These are phyloP conservation scores for Ceratobasidium sp. DNA, from an alignment of 1,284 basidiomycete genomes.

Conservation along the genomic window DNA sequence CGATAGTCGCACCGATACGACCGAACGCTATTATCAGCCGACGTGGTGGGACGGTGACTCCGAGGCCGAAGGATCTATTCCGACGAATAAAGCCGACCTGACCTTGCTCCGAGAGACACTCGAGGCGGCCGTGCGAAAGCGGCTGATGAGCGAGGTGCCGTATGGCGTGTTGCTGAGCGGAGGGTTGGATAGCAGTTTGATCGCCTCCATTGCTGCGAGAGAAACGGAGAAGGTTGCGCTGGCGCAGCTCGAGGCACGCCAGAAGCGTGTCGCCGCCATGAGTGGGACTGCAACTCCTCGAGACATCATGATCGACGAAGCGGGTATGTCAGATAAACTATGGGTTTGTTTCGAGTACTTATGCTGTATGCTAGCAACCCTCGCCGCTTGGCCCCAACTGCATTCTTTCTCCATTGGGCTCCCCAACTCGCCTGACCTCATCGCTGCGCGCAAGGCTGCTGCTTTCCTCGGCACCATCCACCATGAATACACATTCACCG, in stretches of 20 bases:
- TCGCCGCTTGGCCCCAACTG: conserved; percentile 94
- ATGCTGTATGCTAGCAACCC: conserved; percentile 63
- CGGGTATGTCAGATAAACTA: conserved; percentile 16
- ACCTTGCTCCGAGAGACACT: conserved; percentile 83
- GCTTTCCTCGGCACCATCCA: conserved; percentile 95
- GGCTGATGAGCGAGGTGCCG: conserved; percentile 98
- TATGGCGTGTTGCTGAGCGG: conserved; percentile 97
- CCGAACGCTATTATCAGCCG: conserved; percentile 86
- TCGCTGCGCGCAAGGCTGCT: conserved; percentile 95
- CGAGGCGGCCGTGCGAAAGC: conserved; percentile 94
- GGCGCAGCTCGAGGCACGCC: conserved; percentile 80
- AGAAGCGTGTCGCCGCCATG: conserved; percentile 56
- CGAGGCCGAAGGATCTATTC: conserved; percentile 70
- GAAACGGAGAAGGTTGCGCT: conserved; percentile 94
- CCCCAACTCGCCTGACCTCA: conserved; percentile 93
- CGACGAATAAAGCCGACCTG: conserved; percentile 77
- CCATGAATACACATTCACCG: conserved; percentile 98
- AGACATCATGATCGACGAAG: conserved; percentile 47
- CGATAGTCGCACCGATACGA: conserved; percentile 83
- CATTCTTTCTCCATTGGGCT: conserved; percentile 99
- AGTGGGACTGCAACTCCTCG: conserved; percentile 54
- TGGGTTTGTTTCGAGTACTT: neutral
- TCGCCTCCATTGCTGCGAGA: conserved; percentile 95
- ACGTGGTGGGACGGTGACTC: conserved; percentile 87
- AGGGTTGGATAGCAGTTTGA: conserved; percentile 95